Base-by-base conservation (phyloP, 192 early-diverging fungal species). In the Coemansia nantahalensis region DNA sequence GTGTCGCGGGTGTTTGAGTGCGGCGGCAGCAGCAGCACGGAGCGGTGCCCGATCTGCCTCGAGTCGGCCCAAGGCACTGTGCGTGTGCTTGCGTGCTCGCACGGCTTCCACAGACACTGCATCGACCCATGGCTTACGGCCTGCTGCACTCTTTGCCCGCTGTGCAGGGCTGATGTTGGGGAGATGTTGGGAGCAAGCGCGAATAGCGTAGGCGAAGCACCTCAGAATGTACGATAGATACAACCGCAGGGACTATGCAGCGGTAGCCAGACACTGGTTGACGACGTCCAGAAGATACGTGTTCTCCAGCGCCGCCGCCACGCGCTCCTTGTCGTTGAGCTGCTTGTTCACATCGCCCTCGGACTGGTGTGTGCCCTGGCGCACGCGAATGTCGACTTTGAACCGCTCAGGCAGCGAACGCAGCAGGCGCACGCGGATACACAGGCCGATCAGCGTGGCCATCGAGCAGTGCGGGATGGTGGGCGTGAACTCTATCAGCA, bases 391-490 rank as follows among this genome's bases (percentile, higher is more conserved):
- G 75, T 94, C 92, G 6, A 98, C 86, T 79, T 95, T 97, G 80
- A 92, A 99, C 28, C 93, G 79, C 32, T 84, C 85, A 5, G 94
- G 93, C 51, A 97, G 68, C 42, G 85, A 84, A 45, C 93, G 79
- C 37, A 99, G 71, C 38, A 99, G 64, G 40, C 90, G 82, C 10
- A 99, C 94, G 21, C 96, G 86, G 36, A 99, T 97, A 73, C 94
- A 96, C 15, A 97, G 81, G 0, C 96, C 96, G 68, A 99, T 99
- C 36, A 99, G 69, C 9, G 96, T 97, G 11, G 94, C 94, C 96
- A 99, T 99, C 28, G 91, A 94, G 73, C 96, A 99, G 70, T 99
- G 96, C 23, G 94, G 94, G 56, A 99, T 97, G 9, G 96, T 97
- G 1, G 96, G 96, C 0, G 93, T 95, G 59, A 99, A 97, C 65